These are phyloP conservation scores for Penicillium canariense DNA, from an alignment of 495 filamentous ascomycete species.

Conservation along the genomic window DNA sequence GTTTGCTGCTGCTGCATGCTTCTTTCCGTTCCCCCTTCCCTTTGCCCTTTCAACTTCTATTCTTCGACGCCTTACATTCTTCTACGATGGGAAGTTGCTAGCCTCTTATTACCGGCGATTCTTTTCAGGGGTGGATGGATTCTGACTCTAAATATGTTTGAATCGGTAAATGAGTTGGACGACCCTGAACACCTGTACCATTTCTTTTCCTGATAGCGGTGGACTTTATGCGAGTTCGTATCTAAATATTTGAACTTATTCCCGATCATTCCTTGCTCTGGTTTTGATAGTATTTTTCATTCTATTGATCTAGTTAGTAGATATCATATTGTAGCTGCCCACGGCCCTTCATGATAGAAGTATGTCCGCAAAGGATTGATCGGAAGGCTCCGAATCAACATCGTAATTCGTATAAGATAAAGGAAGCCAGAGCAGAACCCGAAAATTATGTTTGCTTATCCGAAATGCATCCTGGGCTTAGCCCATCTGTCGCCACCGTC, in stretches of 20 bases:
- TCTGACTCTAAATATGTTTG: slow-evolving; percentile 8
- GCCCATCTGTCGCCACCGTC: not conserved
- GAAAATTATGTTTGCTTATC: not conserved
- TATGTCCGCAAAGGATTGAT: not conserved
- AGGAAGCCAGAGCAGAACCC: not conserved
- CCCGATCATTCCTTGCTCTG: not conserved
- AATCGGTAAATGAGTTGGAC: slow-evolving; percentile 20
- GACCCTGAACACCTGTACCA: slow-evolving; percentile 16
- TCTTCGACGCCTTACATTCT: not conserved
- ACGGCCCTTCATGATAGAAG: too few relatives aligned
- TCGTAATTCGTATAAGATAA: not conserved
- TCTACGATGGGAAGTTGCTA: not conserved
- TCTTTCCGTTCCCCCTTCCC: not conserved
- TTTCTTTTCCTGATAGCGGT: slow-evolving; percentile 2
- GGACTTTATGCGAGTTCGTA: slow-evolving; percentile 7
- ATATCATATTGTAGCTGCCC: not conserved
- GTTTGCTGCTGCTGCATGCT: not conserved
- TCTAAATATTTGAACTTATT: slow-evolving; percentile 10
- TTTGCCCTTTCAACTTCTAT: not conserved
- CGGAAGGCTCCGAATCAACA: not conserved
- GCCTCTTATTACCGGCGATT: slow-evolving; percentile 3
- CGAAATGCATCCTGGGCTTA: not conserved
- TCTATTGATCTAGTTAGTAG: not conserved
- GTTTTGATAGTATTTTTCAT: not conserved
- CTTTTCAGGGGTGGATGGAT: slow-evolving; percentile 4